Evolutionary conservation across 352 stramenopile species (phyloP).

Genomic region (Globisporangium viniferum): DNA sequence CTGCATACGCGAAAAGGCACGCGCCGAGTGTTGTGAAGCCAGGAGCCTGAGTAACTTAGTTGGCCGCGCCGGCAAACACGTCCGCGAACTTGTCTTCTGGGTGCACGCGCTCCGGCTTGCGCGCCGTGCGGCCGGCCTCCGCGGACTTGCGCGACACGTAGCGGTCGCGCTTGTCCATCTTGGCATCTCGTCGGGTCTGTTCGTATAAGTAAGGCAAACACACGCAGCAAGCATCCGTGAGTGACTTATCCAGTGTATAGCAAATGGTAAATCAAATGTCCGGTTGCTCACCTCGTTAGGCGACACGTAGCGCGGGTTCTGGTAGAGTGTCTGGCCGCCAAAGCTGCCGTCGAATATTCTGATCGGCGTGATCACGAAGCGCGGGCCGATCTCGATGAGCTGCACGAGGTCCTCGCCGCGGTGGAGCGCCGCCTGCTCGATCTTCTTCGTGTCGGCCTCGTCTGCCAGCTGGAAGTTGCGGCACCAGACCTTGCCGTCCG

Average conservation of each 20-base stretch:
- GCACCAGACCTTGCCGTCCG: slow-evolving; percentile 96
- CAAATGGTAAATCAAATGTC: not conserved
- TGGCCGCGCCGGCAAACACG: slow-evolving; percentile 62
- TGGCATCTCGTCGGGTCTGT: slow-evolving; percentile 73
- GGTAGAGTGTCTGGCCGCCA: slow-evolving; percentile 97
- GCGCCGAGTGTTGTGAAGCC: not conserved
- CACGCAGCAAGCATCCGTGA: not conserved
- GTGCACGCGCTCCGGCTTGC: slow-evolving; percentile 56
- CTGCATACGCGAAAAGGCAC: not conserved
- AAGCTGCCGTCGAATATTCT: slow-evolving; percentile 99
- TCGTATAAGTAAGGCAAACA: not conserved
- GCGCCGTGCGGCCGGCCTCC: slow-evolving; percentile 76
- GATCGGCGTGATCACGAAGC: slow-evolving; percentile 98
- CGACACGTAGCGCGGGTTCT: slow-evolving; percentile 97
- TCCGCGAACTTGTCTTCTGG: slow-evolving; percentile 85
- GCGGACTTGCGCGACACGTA: slow-evolving; percentile 91
- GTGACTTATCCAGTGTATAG: not conserved
- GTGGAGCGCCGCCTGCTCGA: slow-evolving; percentile 79
- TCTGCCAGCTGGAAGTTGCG: slow-evolving; percentile 96
- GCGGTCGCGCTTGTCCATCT: slow-evolving; percentile 91
- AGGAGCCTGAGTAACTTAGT: slow-evolving; percentile 17
- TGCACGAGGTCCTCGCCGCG: slow-evolving; percentile 89
- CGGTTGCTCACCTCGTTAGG: slow-evolving; percentile 88
- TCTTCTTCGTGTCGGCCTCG: slow-evolving; percentile 91
- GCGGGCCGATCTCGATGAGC: slow-evolving; percentile 98